Percentiles rank a stretch among this genome's conserved stretches.
phyloP scores from a whole-genome alignment of 768 basidiomycete species.

The Boletellus ananiceps region DNA sequence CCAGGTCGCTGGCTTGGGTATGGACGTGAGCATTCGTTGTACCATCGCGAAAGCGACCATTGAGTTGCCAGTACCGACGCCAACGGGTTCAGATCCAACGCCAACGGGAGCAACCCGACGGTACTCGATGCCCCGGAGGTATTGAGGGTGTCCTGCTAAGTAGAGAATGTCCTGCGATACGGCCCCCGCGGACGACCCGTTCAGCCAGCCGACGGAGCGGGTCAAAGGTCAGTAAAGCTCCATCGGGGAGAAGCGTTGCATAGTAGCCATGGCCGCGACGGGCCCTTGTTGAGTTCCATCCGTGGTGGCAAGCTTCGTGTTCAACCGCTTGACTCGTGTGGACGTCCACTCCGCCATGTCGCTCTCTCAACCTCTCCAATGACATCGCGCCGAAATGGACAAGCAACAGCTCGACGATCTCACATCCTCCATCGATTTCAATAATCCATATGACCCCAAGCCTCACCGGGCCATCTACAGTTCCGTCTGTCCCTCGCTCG shows the following conservation, averaged over 20 bases:
- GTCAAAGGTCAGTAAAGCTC: too few species aligned
- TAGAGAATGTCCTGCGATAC: not conserved
- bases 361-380: too few species aligned
- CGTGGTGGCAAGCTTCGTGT: not conserved
- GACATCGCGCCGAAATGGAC: not conserved
- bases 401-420: slow-evolving; percentile 3
- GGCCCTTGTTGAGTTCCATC: not conserved
- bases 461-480: slow-evolving; percentile 16
- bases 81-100: not conserved
- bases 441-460: slow-evolving; percentile 5
- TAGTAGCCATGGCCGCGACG: not conserved
- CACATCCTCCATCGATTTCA: slow-evolving; percentile 17
- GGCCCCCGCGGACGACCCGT: not conserved
- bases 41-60: too few species aligned
- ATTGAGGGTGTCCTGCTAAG: too few species aligned
- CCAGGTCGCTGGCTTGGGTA: too few species aligned
- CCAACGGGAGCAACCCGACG: not conserved
- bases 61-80: not conserved
- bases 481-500: slow-evolving; percentile 1
- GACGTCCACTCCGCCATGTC: too few species aligned
- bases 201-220: not conserved
- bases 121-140: not conserved
- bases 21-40: too few species aligned
- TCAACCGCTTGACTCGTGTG: too few species aligned
- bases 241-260: too few species aligned